Conservation (phyloP, 805 yeast species). For the Lipomyces mesembrius region DNA sequence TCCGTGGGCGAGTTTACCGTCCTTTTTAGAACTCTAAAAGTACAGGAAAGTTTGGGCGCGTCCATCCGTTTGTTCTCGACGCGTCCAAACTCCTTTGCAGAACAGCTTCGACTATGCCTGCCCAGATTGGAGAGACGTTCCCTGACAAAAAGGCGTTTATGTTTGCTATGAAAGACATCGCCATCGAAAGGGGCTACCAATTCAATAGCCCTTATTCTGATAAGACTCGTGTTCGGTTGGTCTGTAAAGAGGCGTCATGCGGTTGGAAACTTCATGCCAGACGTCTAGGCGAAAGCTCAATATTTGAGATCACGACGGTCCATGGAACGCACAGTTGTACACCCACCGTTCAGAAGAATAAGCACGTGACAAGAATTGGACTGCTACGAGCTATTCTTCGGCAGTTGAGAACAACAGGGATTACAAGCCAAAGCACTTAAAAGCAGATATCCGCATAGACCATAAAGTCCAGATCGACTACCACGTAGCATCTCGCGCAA, state of each 20-base stretch:
- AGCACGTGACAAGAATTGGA: neutral
- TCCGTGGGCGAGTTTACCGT: too few species aligned
- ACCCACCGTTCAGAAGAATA: neutral
- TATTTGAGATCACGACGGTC: slow-evolving; percentile 1
- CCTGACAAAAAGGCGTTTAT: too few species aligned
- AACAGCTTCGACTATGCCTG: too few species aligned
- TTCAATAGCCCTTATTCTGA: neutral
- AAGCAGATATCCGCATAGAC: neutral
- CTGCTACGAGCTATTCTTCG: neutral
- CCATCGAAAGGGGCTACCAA: neutral
- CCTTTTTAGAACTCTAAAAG: too few species aligned
- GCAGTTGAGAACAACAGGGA: neutral
- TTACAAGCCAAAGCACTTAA: neutral
- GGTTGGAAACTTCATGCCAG: slow-evolving; percentile 1
- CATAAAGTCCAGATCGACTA: neutral
- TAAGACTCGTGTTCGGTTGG: neutral
- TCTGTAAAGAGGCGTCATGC: neutral
- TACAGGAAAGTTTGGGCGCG: too few species aligned
- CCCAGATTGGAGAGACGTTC: too few species aligned
- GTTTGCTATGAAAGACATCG: too few species aligned
- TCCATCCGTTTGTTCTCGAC: too few species aligned
- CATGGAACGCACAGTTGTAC: neutral
- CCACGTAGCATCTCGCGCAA: neutral
- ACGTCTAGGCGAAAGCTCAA: neutral
- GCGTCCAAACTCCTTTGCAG: too few species aligned